phyloP scores from a whole-genome alignment of 176 grass and related monocot species.

The Tillandsia fasciculata region DNA sequence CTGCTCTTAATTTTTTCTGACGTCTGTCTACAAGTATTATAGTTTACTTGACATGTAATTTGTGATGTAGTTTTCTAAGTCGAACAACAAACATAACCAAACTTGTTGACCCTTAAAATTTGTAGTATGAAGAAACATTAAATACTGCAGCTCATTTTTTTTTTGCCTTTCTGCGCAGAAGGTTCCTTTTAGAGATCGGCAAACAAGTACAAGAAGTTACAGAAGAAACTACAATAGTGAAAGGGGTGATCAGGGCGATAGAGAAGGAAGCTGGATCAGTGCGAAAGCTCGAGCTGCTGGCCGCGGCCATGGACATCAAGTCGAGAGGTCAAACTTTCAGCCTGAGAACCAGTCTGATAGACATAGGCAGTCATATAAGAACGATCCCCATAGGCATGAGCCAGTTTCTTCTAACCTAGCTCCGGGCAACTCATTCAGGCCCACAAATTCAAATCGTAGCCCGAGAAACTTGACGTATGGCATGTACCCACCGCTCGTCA shows the following conservation, averaged over 20 bases:
- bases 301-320: slow-evolving; percentile 39
- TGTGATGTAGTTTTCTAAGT: not conserved
- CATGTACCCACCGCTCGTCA: slow-evolving; percentile 40
- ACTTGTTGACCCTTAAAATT: slow-evolving; percentile 19
- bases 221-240: slow-evolving; percentile 59
- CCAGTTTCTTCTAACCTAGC: slow-evolving; percentile 31
- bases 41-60: not conserved
- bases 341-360: slow-evolving; percentile 47
- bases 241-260: slow-evolving; percentile 43
- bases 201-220: slow-evolving; percentile 55
- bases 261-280: slow-evolving; percentile 63
- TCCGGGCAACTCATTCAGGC: slow-evolving; percentile 31
- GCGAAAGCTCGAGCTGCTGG: slow-evolving; percentile 47
- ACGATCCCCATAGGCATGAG: slow-evolving; percentile 57
- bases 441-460: slow-evolving; percentile 31
- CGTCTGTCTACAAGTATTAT: not conserved
- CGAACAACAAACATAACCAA: not conserved
- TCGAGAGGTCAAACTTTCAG: slow-evolving; percentile 46
- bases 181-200: slow-evolving; percentile 49
- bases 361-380: slow-evolving; percentile 52
- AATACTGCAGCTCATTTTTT: slow-evolving; percentile 22
- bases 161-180: slow-evolving; percentile 32
- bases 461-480: slow-evolving; percentile 32
- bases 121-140: slow-evolving; percentile 21
- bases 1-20: no score